Conservation (phyloP, 768 basidiomycete species). For the Kwoniella heveanensis region DNA sequence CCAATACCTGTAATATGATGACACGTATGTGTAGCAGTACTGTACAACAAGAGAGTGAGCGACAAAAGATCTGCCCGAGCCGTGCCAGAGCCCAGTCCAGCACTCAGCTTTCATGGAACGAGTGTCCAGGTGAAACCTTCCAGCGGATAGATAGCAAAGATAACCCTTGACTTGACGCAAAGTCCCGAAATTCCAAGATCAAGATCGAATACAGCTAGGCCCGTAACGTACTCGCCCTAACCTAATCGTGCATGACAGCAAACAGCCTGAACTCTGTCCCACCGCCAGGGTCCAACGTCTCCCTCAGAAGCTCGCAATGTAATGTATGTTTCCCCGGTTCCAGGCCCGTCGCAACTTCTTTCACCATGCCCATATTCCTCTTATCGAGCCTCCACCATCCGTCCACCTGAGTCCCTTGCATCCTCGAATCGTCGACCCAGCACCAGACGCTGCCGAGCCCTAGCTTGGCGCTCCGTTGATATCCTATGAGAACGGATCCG, state of each 20-base stretch:
- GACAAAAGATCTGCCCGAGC: too few species aligned
- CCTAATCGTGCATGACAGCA: constrained; percentile 47
- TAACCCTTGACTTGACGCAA: too few species aligned
- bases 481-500: constrained; percentile 40
- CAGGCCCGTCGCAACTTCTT: constrained; percentile 35
- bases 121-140: too few species aligned
- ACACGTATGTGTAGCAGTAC: too few species aligned
- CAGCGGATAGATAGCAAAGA: too few species aligned
- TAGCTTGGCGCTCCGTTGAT: constrained; percentile 33
- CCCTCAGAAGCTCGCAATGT: constrained; percentile 44
- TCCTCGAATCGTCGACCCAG: constrained; percentile 44
- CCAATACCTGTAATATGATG: too few species aligned
- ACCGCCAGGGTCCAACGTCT: constrained; percentile 50
- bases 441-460: constrained; percentile 46
- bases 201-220: too few species aligned
- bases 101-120: too few species aligned
- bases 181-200: too few species aligned
- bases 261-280: constrained; percentile 51
- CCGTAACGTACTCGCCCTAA: too few species aligned
- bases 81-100: too few species aligned
- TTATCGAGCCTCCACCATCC: constrained; percentile 48
- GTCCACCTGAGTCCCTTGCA: constrained; percentile 30
- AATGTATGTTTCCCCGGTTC: constrained; percentile 45
- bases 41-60: too few species aligned
- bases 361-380: constrained; percentile 52